Evolutionary conservation across 495 filamentous ascomycete genomes (phyloP), one percentile per base, ranked within the genome.

Genomic region (Aspergillus leporis): DNA sequence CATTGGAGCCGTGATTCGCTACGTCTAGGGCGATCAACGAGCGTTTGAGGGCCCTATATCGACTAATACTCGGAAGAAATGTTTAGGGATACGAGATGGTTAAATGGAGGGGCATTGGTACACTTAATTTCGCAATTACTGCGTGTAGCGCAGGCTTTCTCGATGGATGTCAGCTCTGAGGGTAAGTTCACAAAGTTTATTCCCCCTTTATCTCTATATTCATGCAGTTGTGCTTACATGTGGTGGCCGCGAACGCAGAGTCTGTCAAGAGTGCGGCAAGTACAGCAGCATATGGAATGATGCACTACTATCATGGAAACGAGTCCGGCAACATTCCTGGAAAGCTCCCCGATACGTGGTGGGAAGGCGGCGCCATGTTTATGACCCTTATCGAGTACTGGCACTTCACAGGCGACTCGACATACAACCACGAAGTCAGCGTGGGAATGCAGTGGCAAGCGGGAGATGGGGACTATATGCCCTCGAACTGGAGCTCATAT

Each of bases 351-450:
- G 60, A 62, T 19, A 78, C 73, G 4, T 90, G 88, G 89, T 91
- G 87, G 86, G 85, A 90, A 71, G 85, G 75, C 18, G 84, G 85
- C 18, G 84, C 83, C 53, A 81, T 89, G 74, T 88, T 87, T 70
- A 83, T 83, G 67, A 79, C 84, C n/a, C 68, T 87, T 60, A 77
- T 91, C 56, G 79, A 89, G 60, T 91, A 91, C 72, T 89, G 83
- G 82, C 81, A 82, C 58, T 83, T 82, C 50, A 89, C 87, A 0
- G 83, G 84, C 22, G 85, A 91, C 58, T 61, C 67, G 10, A 77
- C 80, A 6, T 88, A 90, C 68, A 88, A 88, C 67, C 64, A 79
- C 34, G 72, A 82, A 31, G 69, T 82, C 14, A 70, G 65, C 16
- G 61, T 82, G 57, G 85, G 82, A 10, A 67, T 90, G 59, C 66